Percentiles rank a stretch among this genome's conserved stretches.
phyloP scores from a whole-genome alignment of 306 rosid genomes.

The Vachellia collinsii region DNA sequence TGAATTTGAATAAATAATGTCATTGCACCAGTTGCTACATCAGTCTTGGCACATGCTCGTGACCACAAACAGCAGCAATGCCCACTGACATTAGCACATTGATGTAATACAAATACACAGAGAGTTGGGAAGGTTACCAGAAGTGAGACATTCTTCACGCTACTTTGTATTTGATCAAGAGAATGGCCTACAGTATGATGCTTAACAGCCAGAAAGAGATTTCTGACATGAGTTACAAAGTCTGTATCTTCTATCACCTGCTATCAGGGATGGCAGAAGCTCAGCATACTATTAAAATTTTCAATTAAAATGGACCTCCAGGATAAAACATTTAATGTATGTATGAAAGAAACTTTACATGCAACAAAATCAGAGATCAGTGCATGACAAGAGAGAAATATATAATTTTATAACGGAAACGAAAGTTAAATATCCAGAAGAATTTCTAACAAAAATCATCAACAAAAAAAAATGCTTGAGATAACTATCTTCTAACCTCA shows the following conservation, averaged over 20 bases:
- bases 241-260: conserved; percentile 83
- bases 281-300: conserved; percentile 30
- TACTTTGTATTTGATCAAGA: conserved; percentile 49
- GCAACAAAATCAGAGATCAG: conserved; percentile 31
- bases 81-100: neutral
- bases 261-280: conserved; percentile 35
- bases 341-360: conserved; percentile 14
- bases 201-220: conserved; percentile 62
- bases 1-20: conserved; percentile 12
- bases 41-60: conserved; percentile 3
- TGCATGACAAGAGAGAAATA: neutral
- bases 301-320: conserved; percentile 24
- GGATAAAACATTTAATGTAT: conserved; percentile 14
- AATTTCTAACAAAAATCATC: conserved; percentile 11
- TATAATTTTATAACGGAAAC: neutral
- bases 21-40: conserved; percentile 12
- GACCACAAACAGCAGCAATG: conserved; percentile 6
- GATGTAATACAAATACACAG: conserved; percentile 13
- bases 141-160: conserved; percentile 51
- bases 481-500: conserved; percentile 25
- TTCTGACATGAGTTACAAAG: conserved; percentile 65
- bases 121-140: conserved; percentile 54
- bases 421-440: conserved; percentile 7
- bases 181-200: conserved; percentile 48
- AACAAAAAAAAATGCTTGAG: conserved; percentile 3